A percentile compares a stretch with the other conserved stretches of the same genome.
Evolutionary conservation across 2,329 filamentous ascomycete species (phyloP).

Genomic region (Lecanoromycetidae sp.): DNA sequence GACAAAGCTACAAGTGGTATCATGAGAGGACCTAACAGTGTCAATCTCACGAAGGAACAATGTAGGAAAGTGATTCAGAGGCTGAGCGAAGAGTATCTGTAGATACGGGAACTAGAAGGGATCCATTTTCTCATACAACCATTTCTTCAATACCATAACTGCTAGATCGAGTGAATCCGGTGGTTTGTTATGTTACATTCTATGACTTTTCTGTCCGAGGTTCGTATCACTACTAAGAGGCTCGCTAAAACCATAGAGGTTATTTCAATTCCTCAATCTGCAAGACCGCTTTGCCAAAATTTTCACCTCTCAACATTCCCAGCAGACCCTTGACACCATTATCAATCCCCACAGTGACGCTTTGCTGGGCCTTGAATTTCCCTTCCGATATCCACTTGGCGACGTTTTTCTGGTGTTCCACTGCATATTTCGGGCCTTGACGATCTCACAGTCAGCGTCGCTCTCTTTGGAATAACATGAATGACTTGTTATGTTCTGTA

Average conservation of each 20-base stretch:
- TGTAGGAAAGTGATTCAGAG: neutral
- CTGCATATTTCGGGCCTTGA: constrained; percentile 50
- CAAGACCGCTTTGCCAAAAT: constrained; percentile 70
- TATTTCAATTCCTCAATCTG: constrained; percentile 13
- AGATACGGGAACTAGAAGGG: neutral
- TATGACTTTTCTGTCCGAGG: no score
- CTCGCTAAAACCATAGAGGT: no score
- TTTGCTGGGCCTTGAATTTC: constrained; percentile 56
- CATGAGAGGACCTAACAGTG: neutral
- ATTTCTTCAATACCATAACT: no score
- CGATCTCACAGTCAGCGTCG: no score
- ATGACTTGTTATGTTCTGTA: no score
- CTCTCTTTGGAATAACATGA: no score
- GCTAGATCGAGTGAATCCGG: no score
- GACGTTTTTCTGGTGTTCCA: constrained; percentile 65
- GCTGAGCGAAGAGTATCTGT: constrained; percentile 4
- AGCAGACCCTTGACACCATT: constrained; percentile 61
- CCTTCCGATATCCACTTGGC: constrained; percentile 66
- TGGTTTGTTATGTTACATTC: no score
- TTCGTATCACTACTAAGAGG: no score
- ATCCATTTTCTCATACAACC: no score
- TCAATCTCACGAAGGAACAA: neutral
- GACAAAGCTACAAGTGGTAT: neutral
- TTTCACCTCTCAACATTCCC: constrained; percentile 63
- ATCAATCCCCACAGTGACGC: constrained; percentile 64